These are phyloP conservation scores for Friedmanniomyces simplex DNA, from an alignment of 495 filamentous ascomycete genomes.

Conservation along the genomic window DNA sequence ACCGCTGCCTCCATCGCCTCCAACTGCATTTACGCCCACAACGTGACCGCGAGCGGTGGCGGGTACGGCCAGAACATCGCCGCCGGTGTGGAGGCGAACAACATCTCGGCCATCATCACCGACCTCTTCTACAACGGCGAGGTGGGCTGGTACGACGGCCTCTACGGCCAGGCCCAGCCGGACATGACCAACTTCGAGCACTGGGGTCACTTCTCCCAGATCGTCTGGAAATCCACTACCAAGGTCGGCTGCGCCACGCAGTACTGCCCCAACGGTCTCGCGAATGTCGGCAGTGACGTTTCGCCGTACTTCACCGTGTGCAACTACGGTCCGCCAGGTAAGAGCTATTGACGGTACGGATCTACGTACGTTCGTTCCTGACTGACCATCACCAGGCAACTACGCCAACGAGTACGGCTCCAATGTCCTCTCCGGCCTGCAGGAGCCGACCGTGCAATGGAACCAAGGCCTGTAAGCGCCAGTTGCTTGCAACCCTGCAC, in stretches of 20 bases:
- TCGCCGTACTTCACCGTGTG: slow-evolving; percentile 65
- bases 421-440: too few relatives aligned
- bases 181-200: slow-evolving; percentile 51
- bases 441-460: slow-evolving; percentile 25
- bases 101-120: slow-evolving; percentile 55
- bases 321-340: slow-evolving; percentile 73
- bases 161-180: slow-evolving; percentile 37
- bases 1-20: slow-evolving; percentile 44
- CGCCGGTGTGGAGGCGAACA: slow-evolving; percentile 33
- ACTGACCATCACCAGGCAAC: slow-evolving; percentile 47
- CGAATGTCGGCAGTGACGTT: slow-evolving; percentile 41
- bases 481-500: too few relatives aligned
- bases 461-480: slow-evolving; percentile 1
- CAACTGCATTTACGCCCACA: slow-evolving; percentile 62
- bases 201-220: slow-evolving; percentile 70
- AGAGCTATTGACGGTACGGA: too few relatives aligned
- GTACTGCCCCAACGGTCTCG: slow-evolving; percentile 36
- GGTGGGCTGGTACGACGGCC: slow-evolving; percentile 38
- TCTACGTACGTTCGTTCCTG: slow-evolving; percentile 38
- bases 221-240: slow-evolving; percentile 69
- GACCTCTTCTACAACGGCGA: slow-evolving; percentile 82
- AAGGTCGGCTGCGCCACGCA: slow-evolving; percentile 64
- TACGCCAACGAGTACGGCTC: slow-evolving; percentile 50
- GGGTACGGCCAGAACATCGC: slow-evolving; percentile 84
- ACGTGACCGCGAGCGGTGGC: slow-evolving; percentile 60